Conservation (phyloP, 148 eudicot species). For the Nepenthes mirabilis region DNA sequence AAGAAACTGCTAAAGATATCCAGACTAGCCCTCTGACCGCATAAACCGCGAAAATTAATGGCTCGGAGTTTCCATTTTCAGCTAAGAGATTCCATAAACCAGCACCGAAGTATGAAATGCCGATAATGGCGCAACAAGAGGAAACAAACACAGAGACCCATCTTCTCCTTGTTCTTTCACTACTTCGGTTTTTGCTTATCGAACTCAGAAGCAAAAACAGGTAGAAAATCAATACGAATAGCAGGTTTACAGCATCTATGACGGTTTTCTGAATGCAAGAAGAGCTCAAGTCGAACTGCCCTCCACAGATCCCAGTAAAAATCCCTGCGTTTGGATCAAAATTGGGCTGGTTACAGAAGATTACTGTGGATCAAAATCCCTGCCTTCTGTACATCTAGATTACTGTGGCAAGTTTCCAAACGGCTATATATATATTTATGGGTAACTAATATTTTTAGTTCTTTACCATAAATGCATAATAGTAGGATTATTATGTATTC, state of each 20-base stretch:
- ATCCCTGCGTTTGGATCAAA: slow-evolving; percentile 13
- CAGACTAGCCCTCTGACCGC: slow-evolving; percentile 33
- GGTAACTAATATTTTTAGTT: too few relatives aligned
- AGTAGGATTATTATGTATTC: too few relatives aligned
- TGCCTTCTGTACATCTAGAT: too few relatives aligned
- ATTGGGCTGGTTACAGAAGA: neutral
- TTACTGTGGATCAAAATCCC: too few relatives aligned
- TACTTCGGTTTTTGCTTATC: slow-evolving; percentile 1
- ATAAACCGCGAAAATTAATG: slow-evolving; percentile 16
- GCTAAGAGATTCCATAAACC: slow-evolving; percentile 9
- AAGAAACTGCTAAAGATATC: slow-evolving; percentile 32
- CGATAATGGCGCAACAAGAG: slow-evolving; percentile 23
- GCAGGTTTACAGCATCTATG: slow-evolving; percentile 28
- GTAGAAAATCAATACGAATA: slow-evolving; percentile 22
- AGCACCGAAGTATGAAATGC: slow-evolving; percentile 23
- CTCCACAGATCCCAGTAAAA: slow-evolving; percentile 19
- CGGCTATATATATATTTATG: too few relatives aligned
- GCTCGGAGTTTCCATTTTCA: slow-evolving; percentile 1
- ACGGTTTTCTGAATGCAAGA: slow-evolving; percentile 23
- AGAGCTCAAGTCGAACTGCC: slow-evolving; percentile 15
- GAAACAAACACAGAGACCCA: slow-evolving; percentile 15
- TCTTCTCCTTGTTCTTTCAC: slow-evolving; percentile 10
- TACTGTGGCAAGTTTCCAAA: too few relatives aligned
- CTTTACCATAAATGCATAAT: too few relatives aligned
- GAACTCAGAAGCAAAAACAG: slow-evolving; percentile 12